Evolutionary conservation across 179 eudicot genomes (phyloP).

Genomic region (Silene vulgaris): DNA sequence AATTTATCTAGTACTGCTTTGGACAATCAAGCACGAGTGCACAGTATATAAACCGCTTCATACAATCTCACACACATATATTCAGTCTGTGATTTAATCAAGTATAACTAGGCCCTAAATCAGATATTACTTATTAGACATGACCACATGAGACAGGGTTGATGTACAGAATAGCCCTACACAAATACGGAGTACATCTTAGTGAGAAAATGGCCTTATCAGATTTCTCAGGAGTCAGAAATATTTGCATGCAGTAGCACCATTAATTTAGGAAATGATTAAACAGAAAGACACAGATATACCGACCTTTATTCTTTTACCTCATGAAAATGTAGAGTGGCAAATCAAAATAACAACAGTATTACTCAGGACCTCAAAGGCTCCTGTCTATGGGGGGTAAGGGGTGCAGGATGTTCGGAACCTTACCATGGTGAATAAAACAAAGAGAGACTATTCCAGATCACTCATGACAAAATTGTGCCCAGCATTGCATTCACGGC

Average conservation of each 20-base stretch:
- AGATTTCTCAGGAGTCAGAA: not conserved
- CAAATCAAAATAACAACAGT: not conserved
- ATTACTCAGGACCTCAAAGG: not conserved
- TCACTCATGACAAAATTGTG: not conserved
- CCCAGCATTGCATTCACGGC: not conserved
- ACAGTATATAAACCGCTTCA: not conserved
- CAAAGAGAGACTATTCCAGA: not conserved
- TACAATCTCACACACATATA: not conserved
- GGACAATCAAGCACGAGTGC: not conserved
- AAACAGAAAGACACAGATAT: not conserved
- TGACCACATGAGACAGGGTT: not conserved
- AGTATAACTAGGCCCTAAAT: not conserved
- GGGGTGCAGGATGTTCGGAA: not conserved
- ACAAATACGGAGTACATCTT: not conserved
- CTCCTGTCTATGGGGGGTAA: not conserved
- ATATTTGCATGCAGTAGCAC: not conserved
- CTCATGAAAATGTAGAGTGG: not conserved
- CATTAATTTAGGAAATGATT: not conserved
- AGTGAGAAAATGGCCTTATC: not conserved
- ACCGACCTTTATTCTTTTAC: not conserved
- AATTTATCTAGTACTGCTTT: slow-evolving; percentile 7
- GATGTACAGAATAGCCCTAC: not conserved
- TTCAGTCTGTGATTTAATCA: not conserved
- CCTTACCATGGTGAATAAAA: not conserved
- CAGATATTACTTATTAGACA: not conserved